A percentile compares a stretch with the other conserved stretches of the same genome.
Evolutionary conservation across 2,329 filamentous ascomycete genomes (phyloP).

Genomic region (Mariannaea elegans): DNA sequence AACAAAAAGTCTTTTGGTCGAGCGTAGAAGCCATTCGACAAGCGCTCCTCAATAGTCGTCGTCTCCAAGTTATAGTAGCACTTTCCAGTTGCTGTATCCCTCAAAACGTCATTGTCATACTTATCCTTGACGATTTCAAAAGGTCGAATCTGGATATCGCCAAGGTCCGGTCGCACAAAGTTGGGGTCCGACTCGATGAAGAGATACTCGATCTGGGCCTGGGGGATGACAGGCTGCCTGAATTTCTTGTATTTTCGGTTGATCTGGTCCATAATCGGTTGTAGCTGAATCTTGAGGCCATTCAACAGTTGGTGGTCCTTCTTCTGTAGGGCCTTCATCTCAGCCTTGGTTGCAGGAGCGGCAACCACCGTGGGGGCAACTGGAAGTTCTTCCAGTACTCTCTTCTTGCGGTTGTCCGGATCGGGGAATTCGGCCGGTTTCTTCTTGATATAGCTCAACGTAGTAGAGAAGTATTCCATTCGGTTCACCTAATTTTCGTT

Average conservation of each 20-base stretch:
- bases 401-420: conserved; percentile 84
- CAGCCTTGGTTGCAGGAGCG: conserved; percentile 75
- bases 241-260: conserved; percentile 91
- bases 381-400: conserved; percentile 79
- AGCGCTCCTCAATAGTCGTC: conserved; percentile 90
- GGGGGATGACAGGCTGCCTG: conserved; percentile 79
- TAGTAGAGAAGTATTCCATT: conserved; percentile 79
- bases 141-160: conserved; percentile 68
- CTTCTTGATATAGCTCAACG: conserved; percentile 81
- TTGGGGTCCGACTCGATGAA: conserved; percentile 84
- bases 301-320: conserved; percentile 87
- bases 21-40: conserved; percentile 96
- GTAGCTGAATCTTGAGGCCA: conserved; percentile 85
- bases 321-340: conserved; percentile 82
- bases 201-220: conserved; percentile 79
- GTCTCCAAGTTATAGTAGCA: conserved; percentile 97
- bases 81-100: conserved; percentile 79
- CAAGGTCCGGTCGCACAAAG: conserved; percentile 67
- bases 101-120: conserved; percentile 78
- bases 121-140: conserved; percentile 84
- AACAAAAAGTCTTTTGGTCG: conserved; percentile 88
- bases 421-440: conserved; percentile 88
- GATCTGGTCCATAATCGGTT: conserved; percentile 97
- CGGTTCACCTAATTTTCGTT: conserved; percentile 61
- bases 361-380: conserved; percentile 78